Conservation (phyloP, 2,329 filamentous ascomycete species). For the Diplodia mutila region DNA sequence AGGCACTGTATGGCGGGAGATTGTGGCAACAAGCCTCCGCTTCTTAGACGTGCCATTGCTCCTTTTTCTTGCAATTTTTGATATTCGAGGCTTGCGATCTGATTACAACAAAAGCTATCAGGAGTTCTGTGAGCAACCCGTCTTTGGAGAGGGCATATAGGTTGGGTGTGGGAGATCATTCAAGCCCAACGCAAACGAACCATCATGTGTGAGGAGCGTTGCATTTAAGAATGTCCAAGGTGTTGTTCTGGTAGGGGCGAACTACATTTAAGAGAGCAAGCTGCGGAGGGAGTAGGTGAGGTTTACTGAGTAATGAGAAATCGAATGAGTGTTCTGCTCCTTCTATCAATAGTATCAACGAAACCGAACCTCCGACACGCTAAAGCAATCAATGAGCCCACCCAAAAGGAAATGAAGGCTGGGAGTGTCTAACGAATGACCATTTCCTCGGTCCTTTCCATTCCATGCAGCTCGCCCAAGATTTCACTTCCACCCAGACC, state of each 20-base stretch:
- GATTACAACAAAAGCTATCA: too few relatives aligned
- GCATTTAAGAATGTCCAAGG: not conserved
- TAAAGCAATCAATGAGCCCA: not conserved
- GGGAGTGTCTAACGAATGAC: slow-evolving; percentile 42
- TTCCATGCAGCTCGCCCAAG: slow-evolving; percentile 77
- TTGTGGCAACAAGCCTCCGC: too few relatives aligned
- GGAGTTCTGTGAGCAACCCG: too few relatives aligned
- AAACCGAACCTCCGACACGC: not conserved
- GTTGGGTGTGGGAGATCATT: too few relatives aligned
- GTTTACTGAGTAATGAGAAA: not conserved
- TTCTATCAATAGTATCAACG: not conserved
- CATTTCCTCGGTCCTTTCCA: slow-evolving; percentile 66
- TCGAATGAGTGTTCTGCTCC: not conserved
- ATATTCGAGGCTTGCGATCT: too few relatives aligned
- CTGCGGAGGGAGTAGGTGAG: not conserved
- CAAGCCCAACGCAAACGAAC: too few relatives aligned
- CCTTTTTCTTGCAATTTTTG: too few relatives aligned
- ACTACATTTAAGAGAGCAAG: not conserved
- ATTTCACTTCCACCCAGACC: slow-evolving; percentile 82
- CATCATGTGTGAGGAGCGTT: not conserved
- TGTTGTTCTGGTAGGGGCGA: not conserved
- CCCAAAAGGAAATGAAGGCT: not conserved
- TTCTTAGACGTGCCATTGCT: too few relatives aligned
- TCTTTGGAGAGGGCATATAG: too few relatives aligned
- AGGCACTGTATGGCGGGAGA: too few relatives aligned